Evolutionary conservation across 129 eudicot species (phyloP).

Genomic region (Saussurea involucrata): DNA sequence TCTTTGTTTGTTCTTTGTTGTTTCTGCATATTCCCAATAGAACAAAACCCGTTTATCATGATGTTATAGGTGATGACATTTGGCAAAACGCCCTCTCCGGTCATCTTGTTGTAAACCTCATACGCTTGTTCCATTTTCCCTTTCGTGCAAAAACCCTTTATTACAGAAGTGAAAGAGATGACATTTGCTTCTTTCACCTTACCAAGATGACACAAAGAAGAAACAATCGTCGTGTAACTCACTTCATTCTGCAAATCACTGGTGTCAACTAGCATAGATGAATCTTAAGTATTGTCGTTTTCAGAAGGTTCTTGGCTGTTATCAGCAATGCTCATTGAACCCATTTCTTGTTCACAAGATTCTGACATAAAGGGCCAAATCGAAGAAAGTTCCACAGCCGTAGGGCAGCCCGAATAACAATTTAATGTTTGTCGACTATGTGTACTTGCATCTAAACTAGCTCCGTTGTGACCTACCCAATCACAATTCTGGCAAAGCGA

Average conservation of each 20-base stretch:
- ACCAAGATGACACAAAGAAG: conserved; percentile 61
- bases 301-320: conserved; percentile 18
- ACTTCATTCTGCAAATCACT: conserved; percentile 39
- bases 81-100: conserved; percentile 51
- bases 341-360: conserved; percentile 60
- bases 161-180: conserved; percentile 60
- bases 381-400: conserved; percentile 64
- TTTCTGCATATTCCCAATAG: conserved; percentile 35
- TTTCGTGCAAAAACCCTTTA: conserved; percentile 53
- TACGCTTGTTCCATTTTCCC: conserved; percentile 49
- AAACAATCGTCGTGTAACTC: conserved; percentile 79
- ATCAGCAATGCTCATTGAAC: conserved; percentile 67
- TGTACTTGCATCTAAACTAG: conserved; percentile 30
- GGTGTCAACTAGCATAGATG: conserved; percentile 17
- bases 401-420: conserved; percentile 86
- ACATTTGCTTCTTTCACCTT: conserved; percentile 71
- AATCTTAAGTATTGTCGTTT: conserved; percentile 29
- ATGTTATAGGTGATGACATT: conserved; percentile 68
- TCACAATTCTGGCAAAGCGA: conserved; percentile 84
- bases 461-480: conserved; percentile 53
- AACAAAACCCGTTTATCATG: conserved; percentile 57
- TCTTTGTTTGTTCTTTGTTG: no score
- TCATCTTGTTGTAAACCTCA: conserved; percentile 54
- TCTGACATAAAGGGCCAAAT: conserved; percentile 70
- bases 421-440: conserved; percentile 70